phyloP scores from a whole-genome alignment of 2,329 filamentous ascomycete genomes.

The Fusarium lyarnte region DNA sequence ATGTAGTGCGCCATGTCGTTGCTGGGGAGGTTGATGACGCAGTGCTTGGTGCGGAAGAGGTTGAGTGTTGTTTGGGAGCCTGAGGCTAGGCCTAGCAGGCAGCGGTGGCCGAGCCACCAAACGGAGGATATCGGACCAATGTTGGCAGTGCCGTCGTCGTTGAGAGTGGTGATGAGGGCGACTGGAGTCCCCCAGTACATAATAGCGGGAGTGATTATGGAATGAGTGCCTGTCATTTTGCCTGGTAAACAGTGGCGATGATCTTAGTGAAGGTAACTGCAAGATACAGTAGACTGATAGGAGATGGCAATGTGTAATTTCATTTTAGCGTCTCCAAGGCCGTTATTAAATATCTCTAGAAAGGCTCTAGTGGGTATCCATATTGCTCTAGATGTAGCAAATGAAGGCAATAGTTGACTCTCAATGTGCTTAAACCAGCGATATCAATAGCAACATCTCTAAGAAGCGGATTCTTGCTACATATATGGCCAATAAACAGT shows the following conservation, averaged over 20 bases:
- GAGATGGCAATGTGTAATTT: no score
- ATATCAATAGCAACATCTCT: background rate
- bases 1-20: background rate
- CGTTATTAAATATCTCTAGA: background rate
- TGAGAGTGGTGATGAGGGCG: background rate
- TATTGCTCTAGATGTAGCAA: background rate
- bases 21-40: background rate
- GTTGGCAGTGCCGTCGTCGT: background rate
- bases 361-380: rapidly evolving
- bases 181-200: background rate
- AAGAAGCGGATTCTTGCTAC: background rate
- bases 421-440: rapidly evolving
- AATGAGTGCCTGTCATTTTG: background rate
- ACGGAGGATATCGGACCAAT: background rate
- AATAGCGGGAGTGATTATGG: background rate
- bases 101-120: background rate
- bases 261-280: background rate
- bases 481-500: background rate
- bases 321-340: background rate
- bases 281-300: rapidly evolving
- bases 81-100: background rate
- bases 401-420: rapidly evolving
- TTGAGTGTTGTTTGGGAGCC: background rate
- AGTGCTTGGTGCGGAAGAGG: background rate
- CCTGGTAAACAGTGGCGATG: background rate